A percentile compares a stretch with the other conserved stretches of the same genome.
phyloP scores from a whole-genome alignment of 345 rosid species.

The Mallotus nudiflorus region DNA sequence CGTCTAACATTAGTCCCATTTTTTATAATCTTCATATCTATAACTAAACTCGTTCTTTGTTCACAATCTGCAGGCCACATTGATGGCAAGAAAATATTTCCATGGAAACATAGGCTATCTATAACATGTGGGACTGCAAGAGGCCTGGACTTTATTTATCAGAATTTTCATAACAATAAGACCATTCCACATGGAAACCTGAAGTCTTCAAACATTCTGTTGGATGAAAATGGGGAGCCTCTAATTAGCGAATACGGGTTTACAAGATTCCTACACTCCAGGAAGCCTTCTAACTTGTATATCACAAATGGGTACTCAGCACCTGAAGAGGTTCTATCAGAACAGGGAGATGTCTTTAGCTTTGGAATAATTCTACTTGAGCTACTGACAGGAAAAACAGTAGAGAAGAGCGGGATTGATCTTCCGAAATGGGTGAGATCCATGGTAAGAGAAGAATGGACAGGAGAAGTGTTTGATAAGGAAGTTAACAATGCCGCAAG shows the following conservation, averaged over 20 bases:
- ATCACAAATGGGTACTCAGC: conserved; percentile 41
- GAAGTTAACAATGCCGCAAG: conserved; percentile 42
- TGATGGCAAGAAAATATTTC: conserved; percentile 50
- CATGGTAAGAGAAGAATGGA: conserved; percentile 74
- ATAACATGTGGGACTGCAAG: conserved; percentile 50
- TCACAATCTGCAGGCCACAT: conserved; percentile 40
- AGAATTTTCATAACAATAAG: conserved; percentile 26
- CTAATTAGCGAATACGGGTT: conserved; percentile 51
- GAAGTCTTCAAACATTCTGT: conserved; percentile 59
- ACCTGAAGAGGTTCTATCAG: conserved; percentile 46
- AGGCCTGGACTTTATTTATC: conserved; percentile 52
- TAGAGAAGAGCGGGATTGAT: conserved; percentile 50
- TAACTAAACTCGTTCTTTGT: no score
- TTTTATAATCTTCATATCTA: no score
- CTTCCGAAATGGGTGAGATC: conserved; percentile 68
- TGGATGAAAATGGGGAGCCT: conserved; percentile 43
- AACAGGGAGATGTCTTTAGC: conserved; percentile 54
- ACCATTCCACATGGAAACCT: conserved; percentile 58
- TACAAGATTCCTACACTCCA: conserved; percentile 35
- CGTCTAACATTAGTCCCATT: no score
- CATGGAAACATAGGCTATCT: conserved; percentile 52
- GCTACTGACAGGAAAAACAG: conserved; percentile 53
- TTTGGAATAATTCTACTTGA: conserved; percentile 53
- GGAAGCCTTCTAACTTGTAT: conserved; percentile 8
- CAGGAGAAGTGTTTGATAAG: conserved; percentile 67